Conservation (phyloP, 306 rosid genomes). For the Arachis hypogaea region DNA sequence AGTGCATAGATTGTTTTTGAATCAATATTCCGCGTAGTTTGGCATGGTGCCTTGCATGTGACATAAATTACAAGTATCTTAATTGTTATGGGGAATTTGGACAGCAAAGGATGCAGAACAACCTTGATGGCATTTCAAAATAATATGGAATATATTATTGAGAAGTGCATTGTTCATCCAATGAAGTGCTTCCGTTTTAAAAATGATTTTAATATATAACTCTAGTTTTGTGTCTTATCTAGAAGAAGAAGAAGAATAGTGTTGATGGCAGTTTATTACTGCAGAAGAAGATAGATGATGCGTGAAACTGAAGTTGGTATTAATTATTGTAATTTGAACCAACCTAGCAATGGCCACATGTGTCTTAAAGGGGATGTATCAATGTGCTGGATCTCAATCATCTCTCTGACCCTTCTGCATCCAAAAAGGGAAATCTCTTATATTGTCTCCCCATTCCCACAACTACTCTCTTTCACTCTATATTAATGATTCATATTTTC, state of each 20-base stretch:
- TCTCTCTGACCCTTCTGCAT: constrained; percentile 34
- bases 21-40: constrained; percentile 13
- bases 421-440: constrained; percentile 3
- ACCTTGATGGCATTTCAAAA: constrained; percentile 2
- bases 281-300: constrained; percentile 29
- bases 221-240: constrained; percentile 28
- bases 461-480: constrained; percentile 1
- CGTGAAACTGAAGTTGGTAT: constrained; percentile 39
- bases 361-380: constrained; percentile 77
- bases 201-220: not conserved
- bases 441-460: not conserved
- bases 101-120: not conserved
- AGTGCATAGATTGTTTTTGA: not conserved
- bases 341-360: constrained; percentile 44
- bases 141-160: not conserved
- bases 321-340: constrained; percentile 36
- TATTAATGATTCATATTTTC: too few species aligned
- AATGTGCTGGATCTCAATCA: constrained; percentile 56
- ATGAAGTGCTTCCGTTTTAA: constrained; percentile 29
- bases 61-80: constrained; percentile 11
- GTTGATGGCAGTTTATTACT: constrained; percentile 40
- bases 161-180: constrained; percentile 13
- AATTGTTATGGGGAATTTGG: not conserved
- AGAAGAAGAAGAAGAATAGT: constrained; percentile 9
- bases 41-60: not conserved